phyloP scores from a whole-genome alignment of 192 early-diverging fungal genomes.

The Backusella westeae region DNA sequence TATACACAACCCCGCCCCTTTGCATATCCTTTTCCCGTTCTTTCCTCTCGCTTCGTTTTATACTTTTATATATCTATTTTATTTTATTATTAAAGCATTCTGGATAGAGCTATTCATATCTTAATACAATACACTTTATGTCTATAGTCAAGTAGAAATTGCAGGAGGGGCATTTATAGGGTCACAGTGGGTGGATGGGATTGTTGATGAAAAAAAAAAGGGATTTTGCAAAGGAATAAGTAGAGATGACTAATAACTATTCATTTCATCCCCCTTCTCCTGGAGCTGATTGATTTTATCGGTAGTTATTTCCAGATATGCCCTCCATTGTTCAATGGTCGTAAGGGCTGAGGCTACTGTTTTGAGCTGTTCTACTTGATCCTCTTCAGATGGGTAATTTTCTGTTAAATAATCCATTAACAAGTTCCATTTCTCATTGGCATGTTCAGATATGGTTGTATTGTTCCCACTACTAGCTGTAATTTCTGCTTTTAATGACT shows the following conservation, averaged over 20 bases:
- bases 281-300: background rate
- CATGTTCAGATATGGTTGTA: background rate
- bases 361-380: background rate
- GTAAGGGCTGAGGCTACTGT: background rate
- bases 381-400: background rate
- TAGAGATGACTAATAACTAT: background rate
- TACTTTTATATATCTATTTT: background rate
- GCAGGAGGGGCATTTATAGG: background rate
- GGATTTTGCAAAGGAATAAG: background rate
- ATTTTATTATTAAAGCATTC: slow-evolving; percentile 3
- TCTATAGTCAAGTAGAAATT: no score
- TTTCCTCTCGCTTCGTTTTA: background rate
- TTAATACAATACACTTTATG: background rate
- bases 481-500: background rate
- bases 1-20: background rate
- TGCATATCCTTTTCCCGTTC: background rate
- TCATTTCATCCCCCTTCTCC: background rate
- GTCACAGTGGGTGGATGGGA: background rate
- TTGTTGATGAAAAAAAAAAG: no score
- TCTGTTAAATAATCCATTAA: background rate
- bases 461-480: background rate
- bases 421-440: slow-evolving; percentile 13
- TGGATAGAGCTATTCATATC: background rate
- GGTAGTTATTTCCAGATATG: background rate
- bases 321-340: slow-evolving; percentile 7